These are phyloP conservation scores for Saccharomycopsis olivae DNA, from an alignment of 805 yeast species.

Conservation along the genomic window DNA sequence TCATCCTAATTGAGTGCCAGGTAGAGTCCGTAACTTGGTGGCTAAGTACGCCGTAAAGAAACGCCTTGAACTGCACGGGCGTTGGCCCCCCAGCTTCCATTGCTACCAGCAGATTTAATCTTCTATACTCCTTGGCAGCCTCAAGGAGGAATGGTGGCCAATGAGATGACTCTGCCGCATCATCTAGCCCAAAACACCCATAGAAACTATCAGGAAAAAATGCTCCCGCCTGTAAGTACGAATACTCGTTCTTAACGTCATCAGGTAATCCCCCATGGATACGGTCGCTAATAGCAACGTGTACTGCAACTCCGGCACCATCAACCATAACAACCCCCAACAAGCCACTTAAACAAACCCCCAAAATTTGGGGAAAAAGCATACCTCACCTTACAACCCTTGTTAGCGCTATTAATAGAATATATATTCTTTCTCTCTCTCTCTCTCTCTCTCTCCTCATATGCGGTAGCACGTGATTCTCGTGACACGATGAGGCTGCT, in stretches of 20 bases:
- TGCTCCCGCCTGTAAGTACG: constrained; percentile 44
- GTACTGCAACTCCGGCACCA: constrained; percentile 21
- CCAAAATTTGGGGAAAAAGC: too few species aligned
- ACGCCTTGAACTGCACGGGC: constrained; percentile 33
- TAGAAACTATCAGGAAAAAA: constrained; percentile 66
- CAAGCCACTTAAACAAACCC: too few species aligned
- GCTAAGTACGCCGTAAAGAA: constrained; percentile 45
- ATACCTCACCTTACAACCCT: too few species aligned
- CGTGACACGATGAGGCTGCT: too few species aligned
- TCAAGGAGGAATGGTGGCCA: constrained; percentile 56
- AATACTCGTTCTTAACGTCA: constrained; percentile 23
- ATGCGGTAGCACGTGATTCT: too few species aligned
- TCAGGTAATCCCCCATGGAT: constrained; percentile 25
- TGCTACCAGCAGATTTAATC: neutral
- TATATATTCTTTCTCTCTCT: too few species aligned
- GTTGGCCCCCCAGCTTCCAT: neutral
- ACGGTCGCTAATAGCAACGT: constrained; percentile 28
- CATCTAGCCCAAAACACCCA: constrained; percentile 40
- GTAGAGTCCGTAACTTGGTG: constrained; percentile 58
- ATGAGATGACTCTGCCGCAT: constrained; percentile 51
- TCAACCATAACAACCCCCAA: too few species aligned
- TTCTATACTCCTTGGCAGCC: constrained; percentile 27
- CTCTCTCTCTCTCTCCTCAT: too few species aligned
- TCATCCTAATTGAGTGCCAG: constrained; percentile 53
- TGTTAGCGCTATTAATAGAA: too few species aligned